Evolutionary conservation across 805 yeast genomes (phyloP), one percentile per base, ranked within the genome.

Genomic region (Maudiozyma serrabonitensis): DNA sequence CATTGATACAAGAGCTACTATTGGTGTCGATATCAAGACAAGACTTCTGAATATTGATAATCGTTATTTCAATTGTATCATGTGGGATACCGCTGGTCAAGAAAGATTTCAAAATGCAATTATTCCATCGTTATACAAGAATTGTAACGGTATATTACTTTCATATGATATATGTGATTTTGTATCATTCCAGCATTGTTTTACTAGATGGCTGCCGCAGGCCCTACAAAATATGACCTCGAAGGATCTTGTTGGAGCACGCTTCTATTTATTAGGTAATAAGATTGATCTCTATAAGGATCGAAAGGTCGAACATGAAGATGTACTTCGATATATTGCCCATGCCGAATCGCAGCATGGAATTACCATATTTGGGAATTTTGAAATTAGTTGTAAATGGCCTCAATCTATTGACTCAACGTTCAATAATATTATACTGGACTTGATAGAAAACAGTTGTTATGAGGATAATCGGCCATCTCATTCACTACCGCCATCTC

Each of bases 81-180:
- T 74, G 47, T 75, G 78, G 78, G 78, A 74, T 54, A 74, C 78
- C 13, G 79, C 79, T 3, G 79, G 79, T 3, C 78, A 74, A 58
- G 78, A 74, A 54, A 61, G 77, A 46, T 75, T 71, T 51, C 63
- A 75, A 52, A 73, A 74, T 43, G 72, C 73, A 6, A 60, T 66
- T 59, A 69, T 72, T 39, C 75, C 77, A 7, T 65, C 73, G 3
- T 49, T 74, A 26, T 74, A 73, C 55, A 69, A 72, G 56, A 73
- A 72, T n/a, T 70, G 77, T 7, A 69, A 74, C 47, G 78, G 77
- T 4, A 65, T 75, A 11, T 55, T 75, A 13, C 51, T 75, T 23
- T 68, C 71, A 1, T 75, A 73, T 58, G 79, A 75, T 54, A 70
- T 74, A 9, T 67, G 72, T n/a, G 67, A 67, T 50, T 52, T 52